Conservation (phyloP, 1,284 basidiomycete genomes). For the Blastosporella zonata region DNA sequence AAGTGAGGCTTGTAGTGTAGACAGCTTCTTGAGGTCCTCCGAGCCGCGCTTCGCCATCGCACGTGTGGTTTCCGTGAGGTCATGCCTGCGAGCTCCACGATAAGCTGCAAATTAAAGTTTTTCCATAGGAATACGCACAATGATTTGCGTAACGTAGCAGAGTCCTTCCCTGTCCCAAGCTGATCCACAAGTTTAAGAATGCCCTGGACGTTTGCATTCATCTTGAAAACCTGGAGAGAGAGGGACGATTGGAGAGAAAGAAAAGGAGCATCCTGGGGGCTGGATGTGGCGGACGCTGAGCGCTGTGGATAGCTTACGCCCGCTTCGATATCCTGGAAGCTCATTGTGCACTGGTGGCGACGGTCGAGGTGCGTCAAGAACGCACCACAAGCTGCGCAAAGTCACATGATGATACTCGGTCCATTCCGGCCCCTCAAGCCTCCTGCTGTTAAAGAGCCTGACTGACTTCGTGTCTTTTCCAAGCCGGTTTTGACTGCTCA, state of each 20-base stretch:
- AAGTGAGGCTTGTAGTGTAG: constrained; percentile 61
- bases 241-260: constrained; percentile 79
- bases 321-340: constrained; percentile 77
- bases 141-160: constrained; percentile 69
- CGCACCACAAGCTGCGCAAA: neutral
- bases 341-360: constrained; percentile 45
- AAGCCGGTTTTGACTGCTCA: no score
- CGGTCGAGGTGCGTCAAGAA: neutral
- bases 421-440: neutral
- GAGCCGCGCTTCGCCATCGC: constrained; percentile 93
- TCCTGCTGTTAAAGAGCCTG: neutral
- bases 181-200: constrained; percentile 92
- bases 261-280: constrained; percentile 74
- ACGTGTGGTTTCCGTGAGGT: constrained; percentile 91
- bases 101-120: neutral
- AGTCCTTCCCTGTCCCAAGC: constrained; percentile 80
- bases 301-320: constrained; percentile 47
- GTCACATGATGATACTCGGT: neutral
- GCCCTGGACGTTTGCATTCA: constrained; percentile 95
- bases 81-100: constrained; percentile 49
- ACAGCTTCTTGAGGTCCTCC: constrained; percentile 87
- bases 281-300: constrained; percentile 41
- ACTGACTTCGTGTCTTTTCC: no score
- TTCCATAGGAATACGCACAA: constrained; percentile 48
- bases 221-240: constrained; percentile 97